Base-by-base conservation (phyloP, 768 basidiomycete species). In the Asterophora lycoperdoides region DNA sequence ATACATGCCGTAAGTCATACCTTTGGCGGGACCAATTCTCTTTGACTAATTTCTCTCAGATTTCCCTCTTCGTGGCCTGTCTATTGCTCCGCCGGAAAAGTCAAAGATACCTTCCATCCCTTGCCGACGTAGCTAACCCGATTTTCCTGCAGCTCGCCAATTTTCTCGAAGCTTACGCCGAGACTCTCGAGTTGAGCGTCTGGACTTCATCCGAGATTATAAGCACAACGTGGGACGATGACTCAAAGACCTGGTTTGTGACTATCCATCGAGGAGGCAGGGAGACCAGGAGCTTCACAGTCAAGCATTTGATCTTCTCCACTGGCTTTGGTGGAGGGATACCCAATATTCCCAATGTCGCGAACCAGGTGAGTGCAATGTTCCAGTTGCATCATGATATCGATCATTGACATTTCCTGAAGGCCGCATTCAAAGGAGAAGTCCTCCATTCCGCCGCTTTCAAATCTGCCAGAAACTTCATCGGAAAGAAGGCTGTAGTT, bases 401-500 rank as follows among this genome's bases (percentile, higher is more conserved):
- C 13, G 15, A 14, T 17, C 32, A 18, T 19, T 30, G 13, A 23
- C n/a, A 11, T 37, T 11, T n/a, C 5, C 19, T 6, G 34, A 42
- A 73, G 61, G 72, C 68, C 14, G 53, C 47, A 14, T 78, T 74
- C 67, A 76, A 76, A 55, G 85, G 85, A 4, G 59, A 71, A 36
- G 53, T 71, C 1, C 36, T 77, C 1, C 86, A 87, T 59, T 81
- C 84, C 0, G 68, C 68, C 1, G 52, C 71, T 15, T 78, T 79
- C 61, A 75, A 70, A 17, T 66, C 68, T 5, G 79, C 79, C 0
- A 52, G 63, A 1, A 76, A 75, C 28, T 75, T 78, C 54, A 49
- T 64, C 5, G 83, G 83, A 6, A 85, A 86, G 68, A 84, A 79
- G 55, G 83, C 77, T 5, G 69, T 86, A 1, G 70, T 87, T n/a